These are phyloP conservation scores for Alternaria triticimaculans DNA, from an alignment of 2,329 filamentous ascomycete genomes.

Conservation along the genomic window DNA sequence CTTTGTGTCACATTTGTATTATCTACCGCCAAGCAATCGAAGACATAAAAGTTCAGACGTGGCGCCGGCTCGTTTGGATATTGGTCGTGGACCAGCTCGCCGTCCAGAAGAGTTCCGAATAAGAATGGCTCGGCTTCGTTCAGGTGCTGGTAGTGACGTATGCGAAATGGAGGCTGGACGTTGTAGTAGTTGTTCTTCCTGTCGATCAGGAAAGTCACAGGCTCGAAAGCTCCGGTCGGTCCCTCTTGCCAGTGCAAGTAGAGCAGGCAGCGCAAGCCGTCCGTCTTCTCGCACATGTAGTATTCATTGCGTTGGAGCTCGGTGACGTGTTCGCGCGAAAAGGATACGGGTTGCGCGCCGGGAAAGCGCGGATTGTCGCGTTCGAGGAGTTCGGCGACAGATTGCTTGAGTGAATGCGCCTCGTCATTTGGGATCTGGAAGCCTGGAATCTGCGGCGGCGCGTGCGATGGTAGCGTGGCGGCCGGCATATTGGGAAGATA, in stretches of 20 bases:
- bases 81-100: slow-evolving; percentile 90
- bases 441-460: slow-evolving; percentile 47
- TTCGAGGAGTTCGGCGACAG: slow-evolving; percentile 78
- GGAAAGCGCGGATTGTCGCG: slow-evolving; percentile 75
- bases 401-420: slow-evolving; percentile 65
- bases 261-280: slow-evolving; percentile 93
- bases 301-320: slow-evolving; percentile 86
- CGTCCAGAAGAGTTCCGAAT: slow-evolving; percentile 82
- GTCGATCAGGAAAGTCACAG: slow-evolving; percentile 88
- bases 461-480: slow-evolving; percentile 19
- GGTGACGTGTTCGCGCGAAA: slow-evolving; percentile 79
- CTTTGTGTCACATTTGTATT: slow-evolving; percentile 76
- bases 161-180: slow-evolving; percentile 75
- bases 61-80: slow-evolving; percentile 68
- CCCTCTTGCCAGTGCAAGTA: slow-evolving; percentile 76
- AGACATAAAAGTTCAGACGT: slow-evolving; percentile 81
- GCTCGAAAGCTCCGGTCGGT: slow-evolving; percentile 22
- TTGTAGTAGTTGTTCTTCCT: slow-evolving; percentile 98
- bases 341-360: slow-evolving; percentile 93
- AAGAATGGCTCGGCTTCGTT: slow-evolving; percentile 69
- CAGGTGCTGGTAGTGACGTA: slow-evolving; percentile 72
- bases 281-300: slow-evolving; percentile 98
- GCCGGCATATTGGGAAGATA: slow-evolving; percentile 23
- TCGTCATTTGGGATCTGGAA: slow-evolving; percentile 29
- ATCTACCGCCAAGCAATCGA: slow-evolving; percentile 88